Evolutionary conservation across 2,329 filamentous ascomycete genomes (phyloP).

Genomic region (Claviceps africana): DNA sequence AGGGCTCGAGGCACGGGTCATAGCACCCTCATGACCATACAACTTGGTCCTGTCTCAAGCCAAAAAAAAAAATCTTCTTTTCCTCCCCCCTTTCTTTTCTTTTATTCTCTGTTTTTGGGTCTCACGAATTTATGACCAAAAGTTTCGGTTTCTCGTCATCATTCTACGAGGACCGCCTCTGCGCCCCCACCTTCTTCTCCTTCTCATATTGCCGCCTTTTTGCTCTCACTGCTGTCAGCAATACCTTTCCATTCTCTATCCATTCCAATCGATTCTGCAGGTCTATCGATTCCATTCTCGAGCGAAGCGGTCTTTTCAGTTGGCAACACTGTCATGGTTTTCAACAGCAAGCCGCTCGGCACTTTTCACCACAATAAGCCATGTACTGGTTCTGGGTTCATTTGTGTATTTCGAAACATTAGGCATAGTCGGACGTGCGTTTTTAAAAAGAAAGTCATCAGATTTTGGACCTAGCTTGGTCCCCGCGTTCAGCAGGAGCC

Average conservation of each 20-base stretch:
- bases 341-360: no score
- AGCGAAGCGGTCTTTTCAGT: neutral
- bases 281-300: neutral
- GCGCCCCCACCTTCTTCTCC: neutral
- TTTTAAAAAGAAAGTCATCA: neutral
- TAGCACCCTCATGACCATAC: constrained; percentile 15
- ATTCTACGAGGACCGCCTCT: neutral
- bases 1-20: constrained; percentile 41
- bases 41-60: neutral
- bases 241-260: neutral
- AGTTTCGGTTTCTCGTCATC: neutral
- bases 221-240: neutral
- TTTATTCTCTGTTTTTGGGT: neutral
- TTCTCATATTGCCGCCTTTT: neutral
- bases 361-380: neutral
- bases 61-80: neutral
- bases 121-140: neutral
- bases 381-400: neutral
- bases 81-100: neutral
- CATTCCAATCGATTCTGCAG: neutral
- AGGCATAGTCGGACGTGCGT: neutral
- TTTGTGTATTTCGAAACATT: neutral
- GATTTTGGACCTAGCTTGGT: no score
- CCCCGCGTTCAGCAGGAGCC: no score
- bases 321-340: no score